Conservation (phyloP, 495 filamentous ascomycete species). For the Echria macrotheca region DNA sequence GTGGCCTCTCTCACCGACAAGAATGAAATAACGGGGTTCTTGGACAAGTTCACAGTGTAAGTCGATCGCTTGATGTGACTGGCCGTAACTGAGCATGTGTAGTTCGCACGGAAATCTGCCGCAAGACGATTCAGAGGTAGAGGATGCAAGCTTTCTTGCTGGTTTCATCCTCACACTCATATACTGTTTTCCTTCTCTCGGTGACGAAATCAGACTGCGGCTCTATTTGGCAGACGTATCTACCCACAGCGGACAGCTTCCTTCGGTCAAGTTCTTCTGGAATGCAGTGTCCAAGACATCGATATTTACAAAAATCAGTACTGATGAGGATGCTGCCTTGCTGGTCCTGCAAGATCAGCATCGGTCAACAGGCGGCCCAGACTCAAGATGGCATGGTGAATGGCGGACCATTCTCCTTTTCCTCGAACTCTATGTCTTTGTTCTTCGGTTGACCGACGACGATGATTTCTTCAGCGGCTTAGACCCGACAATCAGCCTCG, state of each 20-base stretch:
- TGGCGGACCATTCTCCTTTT: conserved; percentile 90
- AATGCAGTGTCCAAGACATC: conserved; percentile 60
- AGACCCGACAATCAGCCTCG: conserved; percentile 7
- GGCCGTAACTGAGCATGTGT: no score
- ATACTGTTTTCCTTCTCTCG: conserved; percentile 73
- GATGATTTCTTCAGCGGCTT: conserved; percentile 65
- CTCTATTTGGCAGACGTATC: conserved; percentile 75
- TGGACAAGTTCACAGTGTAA: conserved; percentile 36
- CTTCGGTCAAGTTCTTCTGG: conserved; percentile 89
- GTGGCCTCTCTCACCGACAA: conserved; percentile 34
- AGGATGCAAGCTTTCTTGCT: conserved; percentile 70
- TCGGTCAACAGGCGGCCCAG: conserved; percentile 19
- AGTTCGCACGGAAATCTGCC: conserved; percentile 20
- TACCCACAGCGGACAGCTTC: conserved; percentile 42
- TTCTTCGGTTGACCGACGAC: conserved; percentile 88
- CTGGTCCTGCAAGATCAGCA: conserved; percentile 21
- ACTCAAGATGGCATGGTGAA: conserved; percentile 52
- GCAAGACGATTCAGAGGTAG: conserved; percentile 31
- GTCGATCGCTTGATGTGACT: conserved; percentile 15
- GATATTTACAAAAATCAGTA: conserved; percentile 60
- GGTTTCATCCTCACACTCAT: conserved; percentile 83
- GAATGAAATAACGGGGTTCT: conserved; percentile 35
- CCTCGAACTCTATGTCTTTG: conserved; percentile 87
- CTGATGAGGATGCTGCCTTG: conserved; percentile 19
- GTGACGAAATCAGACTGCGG: conserved; percentile 94